A percentile compares a stretch with the other conserved stretches of the same genome.
Evolutionary conservation across 805 yeast species (phyloP).

Genomic region (Ogataea chonburiensis): DNA sequence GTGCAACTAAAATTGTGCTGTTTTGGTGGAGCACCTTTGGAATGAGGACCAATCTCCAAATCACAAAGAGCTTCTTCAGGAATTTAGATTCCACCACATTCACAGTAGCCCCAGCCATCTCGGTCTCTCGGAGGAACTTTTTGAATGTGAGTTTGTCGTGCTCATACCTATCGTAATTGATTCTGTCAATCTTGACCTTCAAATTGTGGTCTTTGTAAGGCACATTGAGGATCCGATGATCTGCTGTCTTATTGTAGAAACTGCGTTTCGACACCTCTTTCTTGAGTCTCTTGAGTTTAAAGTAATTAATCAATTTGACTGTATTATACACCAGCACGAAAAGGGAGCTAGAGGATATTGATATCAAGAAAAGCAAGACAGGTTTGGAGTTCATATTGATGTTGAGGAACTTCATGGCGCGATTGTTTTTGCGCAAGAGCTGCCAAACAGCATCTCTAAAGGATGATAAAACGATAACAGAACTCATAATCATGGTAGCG

Average conservation of each 20-base stretch:
- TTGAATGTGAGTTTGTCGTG: constrained; percentile 55
- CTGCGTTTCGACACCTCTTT: constrained; percentile 5
- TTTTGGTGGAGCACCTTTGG: constrained; percentile 72
- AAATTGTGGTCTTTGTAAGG: constrained; percentile 42
- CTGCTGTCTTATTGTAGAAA: constrained; percentile 6
- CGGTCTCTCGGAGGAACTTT: constrained; percentile 39
- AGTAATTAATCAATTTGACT: constrained; percentile 24
- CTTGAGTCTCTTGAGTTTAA: constrained; percentile 11
- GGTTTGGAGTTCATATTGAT: constrained; percentile 34
- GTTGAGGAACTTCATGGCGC: constrained; percentile 22
- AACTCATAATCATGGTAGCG: no score
- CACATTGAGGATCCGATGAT: constrained; percentile 44
- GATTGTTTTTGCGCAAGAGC: constrained; percentile 18
- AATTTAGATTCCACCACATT: constrained; percentile 51
- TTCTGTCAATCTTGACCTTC: constrained; percentile 45
- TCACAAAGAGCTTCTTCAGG: constrained; percentile 66
- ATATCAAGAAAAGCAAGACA: constrained; percentile 32
- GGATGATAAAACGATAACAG: neutral
- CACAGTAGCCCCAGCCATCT: constrained; percentile 4
- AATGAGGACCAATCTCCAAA: constrained; percentile 73
- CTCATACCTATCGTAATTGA: constrained; percentile 50
- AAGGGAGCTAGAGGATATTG: constrained; percentile 28
- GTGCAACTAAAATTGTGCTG: constrained; percentile 61
- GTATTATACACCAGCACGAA: constrained; percentile 26
- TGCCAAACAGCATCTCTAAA: constrained; percentile 2